Evolutionary conservation across 169 alveolate species (phyloP).

Genomic region (Eimeria acervulina): DNA sequence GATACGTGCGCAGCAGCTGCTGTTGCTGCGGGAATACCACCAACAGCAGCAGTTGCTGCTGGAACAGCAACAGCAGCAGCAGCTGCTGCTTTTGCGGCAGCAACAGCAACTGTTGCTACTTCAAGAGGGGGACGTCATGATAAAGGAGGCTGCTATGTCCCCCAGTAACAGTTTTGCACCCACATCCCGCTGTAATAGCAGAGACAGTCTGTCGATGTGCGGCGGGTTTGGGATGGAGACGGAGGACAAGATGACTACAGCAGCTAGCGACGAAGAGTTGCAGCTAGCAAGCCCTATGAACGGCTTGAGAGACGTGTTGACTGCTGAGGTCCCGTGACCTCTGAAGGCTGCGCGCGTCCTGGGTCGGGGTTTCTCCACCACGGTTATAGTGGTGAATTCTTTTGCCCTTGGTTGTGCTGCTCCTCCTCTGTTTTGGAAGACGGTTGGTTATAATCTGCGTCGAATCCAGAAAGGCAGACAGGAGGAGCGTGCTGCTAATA

Average conservation of each 20-base stretch:
- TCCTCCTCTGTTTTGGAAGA: background rate
- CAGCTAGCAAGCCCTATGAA: constrained; percentile 72
- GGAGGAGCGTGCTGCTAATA: background rate
- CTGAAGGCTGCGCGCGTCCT: background rate
- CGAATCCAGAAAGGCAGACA: constrained; percentile 31
- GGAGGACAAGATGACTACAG: constrained; percentile 65
- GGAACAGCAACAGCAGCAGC: constrained; percentile 68
- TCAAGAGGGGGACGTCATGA: constrained; percentile 19
- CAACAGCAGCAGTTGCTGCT: constrained; percentile 57
- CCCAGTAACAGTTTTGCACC: constrained; percentile 54
- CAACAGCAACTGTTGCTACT: constrained; percentile 40
- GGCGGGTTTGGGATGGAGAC: constrained; percentile 75
- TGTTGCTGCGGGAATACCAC: constrained; percentile 39
- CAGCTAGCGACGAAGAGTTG: constrained; percentile 76
- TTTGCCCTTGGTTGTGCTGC: background rate
- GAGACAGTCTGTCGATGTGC: constrained; percentile 64
- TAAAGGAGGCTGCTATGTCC: constrained; percentile 40
- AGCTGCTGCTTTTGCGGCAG: constrained; percentile 21
- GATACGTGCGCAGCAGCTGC: constrained; percentile 71
- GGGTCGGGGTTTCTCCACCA: background rate
- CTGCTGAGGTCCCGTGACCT: constrained; percentile 68
- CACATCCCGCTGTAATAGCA: constrained; percentile 66
- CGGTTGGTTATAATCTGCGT: constrained; percentile 3
- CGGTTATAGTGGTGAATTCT: background rate
- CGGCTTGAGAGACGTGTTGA: constrained; percentile 54